phyloP scores from a whole-genome alignment of 2,329 filamentous ascomycete genomes.

The Colletotrichum nymphaeae region DNA sequence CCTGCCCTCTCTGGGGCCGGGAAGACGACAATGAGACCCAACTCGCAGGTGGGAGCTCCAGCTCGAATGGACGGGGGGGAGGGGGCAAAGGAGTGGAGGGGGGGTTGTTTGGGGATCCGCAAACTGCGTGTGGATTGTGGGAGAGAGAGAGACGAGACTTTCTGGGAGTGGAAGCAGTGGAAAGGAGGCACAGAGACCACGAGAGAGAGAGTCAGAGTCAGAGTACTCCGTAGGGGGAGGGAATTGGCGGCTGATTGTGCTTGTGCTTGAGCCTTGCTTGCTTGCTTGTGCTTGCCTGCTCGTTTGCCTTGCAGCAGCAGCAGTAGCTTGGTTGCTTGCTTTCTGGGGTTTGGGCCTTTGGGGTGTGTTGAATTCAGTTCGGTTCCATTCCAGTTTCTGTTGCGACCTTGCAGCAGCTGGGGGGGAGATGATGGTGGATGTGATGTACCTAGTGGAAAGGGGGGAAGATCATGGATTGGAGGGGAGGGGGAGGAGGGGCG shows the following conservation, averaged over 20 bases:
- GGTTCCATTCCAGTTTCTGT: not conserved
- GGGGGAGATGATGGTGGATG: constrained; percentile 7
- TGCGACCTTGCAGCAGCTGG: constrained; percentile 15
- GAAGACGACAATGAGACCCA: constrained; percentile 29
- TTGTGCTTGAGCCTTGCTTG: too few relatives aligned
- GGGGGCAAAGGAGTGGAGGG: not conserved
- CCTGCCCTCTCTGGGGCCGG: constrained; percentile 30
- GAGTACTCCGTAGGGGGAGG: too few relatives aligned
- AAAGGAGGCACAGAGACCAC: not conserved
- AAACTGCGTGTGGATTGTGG: constrained; percentile 7
- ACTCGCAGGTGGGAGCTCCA: constrained; percentile 24
- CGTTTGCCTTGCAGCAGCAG: not conserved
- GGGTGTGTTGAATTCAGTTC: not conserved
- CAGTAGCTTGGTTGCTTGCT: not conserved
- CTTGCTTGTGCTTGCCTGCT: not conserved
- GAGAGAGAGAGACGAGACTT: not conserved
- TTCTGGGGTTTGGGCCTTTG: not conserved
- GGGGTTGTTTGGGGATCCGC: not conserved
- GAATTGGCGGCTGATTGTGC: not conserved
- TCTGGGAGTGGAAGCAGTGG: not conserved
- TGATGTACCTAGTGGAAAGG: constrained; percentile 4
- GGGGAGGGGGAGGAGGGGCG: constrained; percentile 7
- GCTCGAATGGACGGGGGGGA: constrained; percentile 7
- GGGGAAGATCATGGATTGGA: not conserved
- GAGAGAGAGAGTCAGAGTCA: too few relatives aligned